phyloP scores from a whole-genome alignment of 345 rosid genomes.

The Cochlearia excelsa region DNA sequence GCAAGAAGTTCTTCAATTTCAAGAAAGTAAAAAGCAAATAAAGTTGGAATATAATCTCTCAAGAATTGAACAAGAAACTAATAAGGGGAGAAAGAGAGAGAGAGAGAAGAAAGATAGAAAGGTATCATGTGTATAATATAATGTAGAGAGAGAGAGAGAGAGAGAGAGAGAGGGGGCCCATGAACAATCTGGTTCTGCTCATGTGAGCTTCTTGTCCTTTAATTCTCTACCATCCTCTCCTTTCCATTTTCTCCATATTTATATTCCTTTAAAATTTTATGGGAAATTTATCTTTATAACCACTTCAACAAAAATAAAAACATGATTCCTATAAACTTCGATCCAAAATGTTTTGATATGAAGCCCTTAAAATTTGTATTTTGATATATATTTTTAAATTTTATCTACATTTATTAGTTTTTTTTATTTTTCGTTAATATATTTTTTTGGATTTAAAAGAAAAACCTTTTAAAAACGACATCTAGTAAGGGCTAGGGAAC shows the following conservation, averaged over 20 bases:
- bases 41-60: constrained; percentile 16
- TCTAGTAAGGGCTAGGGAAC: too few species aligned
- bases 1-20: constrained; percentile 22
- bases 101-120: neutral
- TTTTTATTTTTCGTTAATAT: neutral
- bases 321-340: too few species aligned
- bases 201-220: constrained; percentile 43
- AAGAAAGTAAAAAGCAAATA: constrained; percentile 8
- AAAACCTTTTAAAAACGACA: too few species aligned
- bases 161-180: constrained; percentile 29
- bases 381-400: too few species aligned
- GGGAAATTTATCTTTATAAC: too few species aligned
- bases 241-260: constrained; percentile 24
- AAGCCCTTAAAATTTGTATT: too few species aligned
- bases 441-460: too few species aligned
- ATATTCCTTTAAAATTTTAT: constrained; percentile 15
- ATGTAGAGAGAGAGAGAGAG: constrained; percentile 29
- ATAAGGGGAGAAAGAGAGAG: neutral
- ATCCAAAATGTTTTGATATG: too few species aligned
- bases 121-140: constrained; percentile 8
- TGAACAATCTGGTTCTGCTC: constrained; percentile 41
- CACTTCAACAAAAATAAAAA: too few species aligned
- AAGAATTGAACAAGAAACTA: constrained; percentile 2
- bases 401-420: neutral
- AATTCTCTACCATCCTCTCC: constrained; percentile 31